Conservation (phyloP, 2,329 filamentous ascomycete species). For the Fusarium xyrophilum region DNA sequence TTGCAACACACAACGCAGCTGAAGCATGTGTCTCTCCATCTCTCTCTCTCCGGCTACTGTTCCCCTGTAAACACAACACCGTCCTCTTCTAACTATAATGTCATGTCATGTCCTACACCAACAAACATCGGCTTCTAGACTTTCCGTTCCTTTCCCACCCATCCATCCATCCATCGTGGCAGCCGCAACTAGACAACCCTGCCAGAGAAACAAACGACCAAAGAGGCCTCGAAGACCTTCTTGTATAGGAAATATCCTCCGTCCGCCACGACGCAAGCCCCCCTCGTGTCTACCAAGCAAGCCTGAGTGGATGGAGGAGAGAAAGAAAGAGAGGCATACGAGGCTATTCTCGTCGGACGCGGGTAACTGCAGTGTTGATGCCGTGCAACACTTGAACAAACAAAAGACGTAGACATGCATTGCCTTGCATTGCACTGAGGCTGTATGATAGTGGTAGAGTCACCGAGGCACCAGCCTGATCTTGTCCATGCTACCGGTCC, state of each 20-base stretch:
- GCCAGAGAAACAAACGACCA: slow-evolving; percentile 1
- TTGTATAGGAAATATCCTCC: slow-evolving; percentile 8
- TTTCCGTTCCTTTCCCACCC: not conserved
- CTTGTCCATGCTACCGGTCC: slow-evolving; percentile 38
- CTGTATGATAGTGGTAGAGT: slow-evolving; percentile 3
- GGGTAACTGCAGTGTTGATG: slow-evolving; percentile 41
- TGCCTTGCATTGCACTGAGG: not conserved
- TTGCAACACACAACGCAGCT: slow-evolving; percentile 11
- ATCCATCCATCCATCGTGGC: not conserved
- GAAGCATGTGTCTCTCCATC: not conserved
- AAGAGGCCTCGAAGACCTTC: slow-evolving; percentile 6
- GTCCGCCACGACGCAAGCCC: slow-evolving; percentile 18
- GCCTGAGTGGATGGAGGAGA: not conserved
- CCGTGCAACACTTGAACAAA: slow-evolving; percentile 38
- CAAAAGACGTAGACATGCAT: not conserved
- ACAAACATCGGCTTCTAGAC: not conserved
- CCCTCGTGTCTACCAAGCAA: slow-evolving; percentile 9
- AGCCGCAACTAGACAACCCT: slow-evolving; percentile 6
- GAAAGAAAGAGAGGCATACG: slow-evolving; percentile 40
- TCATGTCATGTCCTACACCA: slow-evolving; percentile 7
- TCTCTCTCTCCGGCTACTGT: slow-evolving; percentile 8
- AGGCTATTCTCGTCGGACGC: slow-evolving; percentile 47
- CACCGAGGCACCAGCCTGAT: slow-evolving; percentile 35
- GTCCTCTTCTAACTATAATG: not conserved
- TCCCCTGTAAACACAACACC: slow-evolving; percentile 1